Conservation (phyloP, 306 rosid species). For the Quercus aquifolioides region DNA sequence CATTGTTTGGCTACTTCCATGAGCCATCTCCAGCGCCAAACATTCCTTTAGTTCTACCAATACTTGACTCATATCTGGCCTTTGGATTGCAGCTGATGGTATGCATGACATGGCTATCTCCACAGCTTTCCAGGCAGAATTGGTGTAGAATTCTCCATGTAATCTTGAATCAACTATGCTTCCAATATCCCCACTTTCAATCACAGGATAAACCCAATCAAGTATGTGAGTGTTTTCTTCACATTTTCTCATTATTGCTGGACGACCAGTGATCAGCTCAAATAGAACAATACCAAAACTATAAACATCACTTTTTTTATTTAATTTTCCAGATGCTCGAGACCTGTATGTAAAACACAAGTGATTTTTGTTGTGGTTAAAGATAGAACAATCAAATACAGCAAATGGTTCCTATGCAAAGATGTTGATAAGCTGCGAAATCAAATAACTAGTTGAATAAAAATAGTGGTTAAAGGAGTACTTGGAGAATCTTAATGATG, state of each 20-base stretch:
- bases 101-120: constrained; percentile 10
- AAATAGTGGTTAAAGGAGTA: too few relatives aligned
- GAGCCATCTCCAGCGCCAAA: constrained; percentile 5
- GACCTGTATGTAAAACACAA: neutral
- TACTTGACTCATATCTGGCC: constrained; percentile 2
- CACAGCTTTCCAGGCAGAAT: neutral
- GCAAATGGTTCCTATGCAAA: too few relatives aligned
- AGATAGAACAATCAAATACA: too few relatives aligned
- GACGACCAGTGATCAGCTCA: neutral
- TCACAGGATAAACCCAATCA: neutral
- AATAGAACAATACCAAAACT: constrained; percentile 11
- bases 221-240: neutral
- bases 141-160: neutral
- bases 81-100: neutral
- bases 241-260: neutral
- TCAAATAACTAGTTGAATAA: too few relatives aligned
- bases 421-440: too few relatives aligned
- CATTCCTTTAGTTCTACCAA: constrained; percentile 3
- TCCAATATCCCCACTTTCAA: constrained; percentile 5
- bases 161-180: neutral
- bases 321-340: constrained; percentile 9
- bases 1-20: too few relatives aligned
- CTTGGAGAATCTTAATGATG: too few relatives aligned
- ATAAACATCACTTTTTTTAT: constrained; percentile 16
- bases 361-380: neutral